These are phyloP conservation scores for Striga asiatica DNA, from an alignment of 257 asterid species.

Conservation along the genomic window DNA sequence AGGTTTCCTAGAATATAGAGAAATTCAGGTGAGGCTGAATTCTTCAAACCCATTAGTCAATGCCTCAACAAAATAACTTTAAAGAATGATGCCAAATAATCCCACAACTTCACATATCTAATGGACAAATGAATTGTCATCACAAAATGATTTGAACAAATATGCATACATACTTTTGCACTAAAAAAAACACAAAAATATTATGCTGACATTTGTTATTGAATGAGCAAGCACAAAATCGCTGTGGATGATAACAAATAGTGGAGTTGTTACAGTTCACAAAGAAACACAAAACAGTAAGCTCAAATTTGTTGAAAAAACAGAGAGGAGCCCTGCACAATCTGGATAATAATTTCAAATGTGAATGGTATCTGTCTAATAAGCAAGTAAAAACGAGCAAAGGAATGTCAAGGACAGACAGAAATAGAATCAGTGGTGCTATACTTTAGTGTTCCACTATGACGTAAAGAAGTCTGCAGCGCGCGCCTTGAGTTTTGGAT, in stretches of 20 bases:
- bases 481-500: constrained; percentile 94
- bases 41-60: not conserved
- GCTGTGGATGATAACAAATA: not conserved
- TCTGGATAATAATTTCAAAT: constrained; percentile 8
- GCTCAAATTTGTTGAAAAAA: not conserved
- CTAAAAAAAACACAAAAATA: not conserved
- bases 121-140: not conserved
- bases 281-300: not conserved
- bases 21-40: not conserved
- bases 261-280: not conserved
- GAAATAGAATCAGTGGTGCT: not conserved
- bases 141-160: not conserved
- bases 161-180: not conserved
- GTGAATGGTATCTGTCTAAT: not conserved
- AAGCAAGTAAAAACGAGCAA: not conserved
- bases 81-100: not conserved
- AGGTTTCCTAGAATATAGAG: not conserved
- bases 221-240: not conserved
- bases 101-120: not conserved
- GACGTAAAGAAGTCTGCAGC: constrained; percentile 77
- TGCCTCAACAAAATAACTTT: not conserved
- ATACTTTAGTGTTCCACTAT: constrained; percentile 75
- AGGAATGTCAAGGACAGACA: not conserved
- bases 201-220: not conserved
- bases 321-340: constrained; percentile 1